These are phyloP conservation scores for Blastocystis sp. DNA, from an alignment of 352 stramenopile genomes.

Conservation along the genomic window DNA sequence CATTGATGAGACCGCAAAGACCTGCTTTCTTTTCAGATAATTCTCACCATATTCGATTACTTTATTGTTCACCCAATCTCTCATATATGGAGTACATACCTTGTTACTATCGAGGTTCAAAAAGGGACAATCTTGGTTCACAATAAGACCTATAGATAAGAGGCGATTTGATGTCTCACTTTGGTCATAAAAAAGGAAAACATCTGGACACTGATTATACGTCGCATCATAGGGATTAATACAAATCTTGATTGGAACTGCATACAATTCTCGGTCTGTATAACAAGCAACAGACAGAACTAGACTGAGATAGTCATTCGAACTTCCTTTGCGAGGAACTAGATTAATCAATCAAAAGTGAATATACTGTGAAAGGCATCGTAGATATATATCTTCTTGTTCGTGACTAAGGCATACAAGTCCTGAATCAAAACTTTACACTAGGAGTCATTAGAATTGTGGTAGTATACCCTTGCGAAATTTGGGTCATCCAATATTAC, in stretches of 20 bases:
- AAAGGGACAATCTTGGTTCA: not conserved
- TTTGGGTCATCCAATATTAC: not conserved
- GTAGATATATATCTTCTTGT: slow-evolving; percentile 2
- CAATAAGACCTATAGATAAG: not conserved
- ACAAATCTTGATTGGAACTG: slow-evolving; percentile 6
- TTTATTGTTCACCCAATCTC: not conserved
- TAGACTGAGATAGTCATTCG: not conserved
- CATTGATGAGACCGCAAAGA: not conserved
- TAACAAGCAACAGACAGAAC: slow-evolving; percentile 28
- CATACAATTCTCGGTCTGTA: not conserved
- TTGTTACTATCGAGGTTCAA: not conserved
- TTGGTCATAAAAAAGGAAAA: slow-evolving; percentile 12
- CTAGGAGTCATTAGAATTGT: not conserved
- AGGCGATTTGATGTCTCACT: not conserved
- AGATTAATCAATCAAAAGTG: not conserved
- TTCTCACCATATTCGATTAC: no score
- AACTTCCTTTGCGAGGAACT: not conserved
- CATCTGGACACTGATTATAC: not conserved
- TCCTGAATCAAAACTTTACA: not conserved
- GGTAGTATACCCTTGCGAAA: no score
- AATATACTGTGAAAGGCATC: not conserved
- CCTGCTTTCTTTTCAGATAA: no score
- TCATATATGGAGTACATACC: not conserved
- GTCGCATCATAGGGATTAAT: not conserved
- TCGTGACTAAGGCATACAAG: not conserved